Evolutionary conservation across 2,329 filamentous ascomycete genomes (phyloP).

Genomic region (Cytospora chrysosperma): DNA sequence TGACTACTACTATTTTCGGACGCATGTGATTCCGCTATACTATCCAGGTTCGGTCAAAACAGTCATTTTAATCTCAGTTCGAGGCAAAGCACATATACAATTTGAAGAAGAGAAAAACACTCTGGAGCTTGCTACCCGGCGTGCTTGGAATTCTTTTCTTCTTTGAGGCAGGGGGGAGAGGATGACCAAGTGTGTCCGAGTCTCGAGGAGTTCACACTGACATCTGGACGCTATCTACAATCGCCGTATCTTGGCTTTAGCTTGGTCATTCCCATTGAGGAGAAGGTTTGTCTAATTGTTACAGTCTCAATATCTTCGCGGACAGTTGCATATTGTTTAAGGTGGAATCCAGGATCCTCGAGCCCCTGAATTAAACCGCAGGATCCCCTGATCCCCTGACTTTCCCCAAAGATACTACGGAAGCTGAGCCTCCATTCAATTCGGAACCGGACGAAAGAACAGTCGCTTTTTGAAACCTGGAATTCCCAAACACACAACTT

Average conservation of each 20-base stretch:
- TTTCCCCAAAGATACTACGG: conserved; percentile 14
- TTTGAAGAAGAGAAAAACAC: too few species aligned
- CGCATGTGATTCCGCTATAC: not conserved
- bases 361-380: not conserved
- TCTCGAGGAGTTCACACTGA: too few species aligned
- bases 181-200: too few species aligned
- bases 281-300: too few species aligned
- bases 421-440: conserved; percentile 17
- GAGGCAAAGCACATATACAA: not conserved
- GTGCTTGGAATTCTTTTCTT: not conserved
- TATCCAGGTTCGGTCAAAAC: not conserved
- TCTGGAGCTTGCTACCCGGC: not conserved
- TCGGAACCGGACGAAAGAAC: conserved; percentile 13
- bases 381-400: conserved; percentile 1
- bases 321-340: not conserved
- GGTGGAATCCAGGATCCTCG: conserved; percentile 5
- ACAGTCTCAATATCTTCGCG: too few species aligned
- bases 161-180: too few species aligned
- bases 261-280: too few species aligned
- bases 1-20: not conserved
- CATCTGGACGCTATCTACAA: too few species aligned
- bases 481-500: not conserved
- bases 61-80: not conserved
- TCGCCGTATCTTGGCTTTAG: too few species aligned
- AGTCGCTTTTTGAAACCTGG: too few species aligned